Percentiles rank a stretch among this genome's conserved stretches.
Evolutionary conservation across 176 grass and related monocot genomes (phyloP).

Genomic region (Thalia dealbata): DNA sequence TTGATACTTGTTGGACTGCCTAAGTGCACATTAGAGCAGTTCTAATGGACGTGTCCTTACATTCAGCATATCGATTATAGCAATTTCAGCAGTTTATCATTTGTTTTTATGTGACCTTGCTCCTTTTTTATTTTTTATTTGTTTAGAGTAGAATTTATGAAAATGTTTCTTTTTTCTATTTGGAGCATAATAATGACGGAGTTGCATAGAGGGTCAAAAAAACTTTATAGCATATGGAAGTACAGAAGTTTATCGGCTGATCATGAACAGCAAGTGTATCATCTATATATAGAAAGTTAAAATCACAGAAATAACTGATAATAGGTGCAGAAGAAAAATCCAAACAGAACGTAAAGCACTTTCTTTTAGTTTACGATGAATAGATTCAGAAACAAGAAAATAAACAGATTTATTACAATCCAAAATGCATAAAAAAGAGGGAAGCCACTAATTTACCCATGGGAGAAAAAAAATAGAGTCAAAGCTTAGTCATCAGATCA

Average conservation of each 20-base stretch:
- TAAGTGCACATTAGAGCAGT: background rate
- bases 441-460: background rate
- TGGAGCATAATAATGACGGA: background rate
- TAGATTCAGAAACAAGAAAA: background rate
- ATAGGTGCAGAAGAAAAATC: background rate
- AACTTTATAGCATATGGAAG: background rate
- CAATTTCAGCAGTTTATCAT: background rate
- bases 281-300: background rate
- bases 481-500: slow-evolving; percentile 1
- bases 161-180: background rate
- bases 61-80: background rate
- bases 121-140: too few species aligned
- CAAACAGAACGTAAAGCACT: background rate
- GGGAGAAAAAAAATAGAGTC: background rate
- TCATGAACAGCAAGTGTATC: background rate
- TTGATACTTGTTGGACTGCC: background rate
- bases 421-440: background rate
- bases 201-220: background rate
- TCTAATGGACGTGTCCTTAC: background rate
- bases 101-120: background rate
- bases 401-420: background rate
- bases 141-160: background rate
- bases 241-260: background rate
- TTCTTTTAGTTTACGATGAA: background rate
- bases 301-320: background rate